phyloP scores from a whole-genome alignment of 202 grass and related monocot genomes.

The Carex arenaria region DNA sequence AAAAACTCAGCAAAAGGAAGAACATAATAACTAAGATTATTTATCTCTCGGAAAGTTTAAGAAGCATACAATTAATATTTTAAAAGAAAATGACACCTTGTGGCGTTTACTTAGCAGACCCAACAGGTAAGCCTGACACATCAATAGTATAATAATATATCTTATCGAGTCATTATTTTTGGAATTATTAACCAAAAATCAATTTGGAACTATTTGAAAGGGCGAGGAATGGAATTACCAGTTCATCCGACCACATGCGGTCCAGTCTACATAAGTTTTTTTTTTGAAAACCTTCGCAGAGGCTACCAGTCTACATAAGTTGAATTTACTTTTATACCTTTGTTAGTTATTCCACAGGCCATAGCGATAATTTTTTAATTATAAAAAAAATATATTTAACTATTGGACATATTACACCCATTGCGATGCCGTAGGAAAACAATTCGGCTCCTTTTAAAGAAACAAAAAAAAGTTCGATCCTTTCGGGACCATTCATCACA shows the following conservation, averaged over 20 bases:
- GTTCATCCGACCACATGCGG: background rate
- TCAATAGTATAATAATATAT: background rate
- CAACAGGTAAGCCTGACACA: background rate
- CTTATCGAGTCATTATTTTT: background rate
- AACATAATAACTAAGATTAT: background rate
- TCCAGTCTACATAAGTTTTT: too few relatives aligned
- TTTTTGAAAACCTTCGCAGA: too few relatives aligned
- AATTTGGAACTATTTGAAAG: background rate
- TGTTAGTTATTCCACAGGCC: too few relatives aligned
- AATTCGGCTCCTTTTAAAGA: too few relatives aligned
- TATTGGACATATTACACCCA: too few relatives aligned
- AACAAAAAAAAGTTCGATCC: too few relatives aligned
- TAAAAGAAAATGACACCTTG: background rate
- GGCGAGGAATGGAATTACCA: background rate
- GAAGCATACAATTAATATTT: background rate
- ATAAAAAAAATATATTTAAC: too few relatives aligned
- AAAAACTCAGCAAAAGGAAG: too few relatives aligned
- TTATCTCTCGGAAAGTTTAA: background rate
- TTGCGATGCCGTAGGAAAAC: too few relatives aligned
- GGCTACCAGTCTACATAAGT: background rate
- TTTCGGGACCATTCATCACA: too few relatives aligned
- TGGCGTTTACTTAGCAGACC: background rate
- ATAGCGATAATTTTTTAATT: too few relatives aligned
- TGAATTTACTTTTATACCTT: background rate
- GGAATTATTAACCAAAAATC: background rate